Evolutionary conservation across 352 stramenopile species (phyloP), one percentile per base, ranked within the genome.

Genomic region (Pythium guiyangense): DNA sequence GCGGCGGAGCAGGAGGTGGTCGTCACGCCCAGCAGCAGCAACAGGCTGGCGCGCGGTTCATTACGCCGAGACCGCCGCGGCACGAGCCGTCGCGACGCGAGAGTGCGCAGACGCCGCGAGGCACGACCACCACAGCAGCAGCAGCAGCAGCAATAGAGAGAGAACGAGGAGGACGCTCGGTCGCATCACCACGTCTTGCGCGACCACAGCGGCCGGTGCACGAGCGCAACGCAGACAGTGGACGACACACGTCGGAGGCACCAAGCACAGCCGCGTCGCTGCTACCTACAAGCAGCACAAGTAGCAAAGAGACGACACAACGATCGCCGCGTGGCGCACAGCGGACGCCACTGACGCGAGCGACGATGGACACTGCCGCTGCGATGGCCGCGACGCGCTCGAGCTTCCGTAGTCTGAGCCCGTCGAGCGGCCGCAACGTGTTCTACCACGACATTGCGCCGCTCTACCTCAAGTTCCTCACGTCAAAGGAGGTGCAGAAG

Each of bases 371-470:
- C 14, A n/a, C n/a, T n/a, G 27, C n/a, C 34, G n/a, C 45, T 31
- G 15, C 22, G 2, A 8, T 20, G 27, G 6, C 37, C 3, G 44
- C 34, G 17, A 46, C 35, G n/a, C 35, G 37, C 35, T 29, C 47
- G 39, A 54, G 40, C 31, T 48, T 52, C n/a, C 45, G 39, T 12
- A 5, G 20, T 0, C 46, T 49, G 52, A 60, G 34, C 31, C 53
- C 47, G 18, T 45, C 70, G 10, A 66, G 52, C 17, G 69, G 65
- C 0, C 63, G 60, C 9, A 88, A 81, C 54, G 70, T 84, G 8
- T 85, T 91, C 25, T 86, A 91, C 68, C 73, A 83, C 52, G 78
- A 89, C 54, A 89, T 91, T 45, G 67, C 76, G 15, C 81, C 81
- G 6, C 66, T 88, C 29, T 91, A 91, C 42, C 70, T 79, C 8